phyloP scores from a whole-genome alignment of 371 early-diverging fungal species.

The Lichtheimia ornata region DNA sequence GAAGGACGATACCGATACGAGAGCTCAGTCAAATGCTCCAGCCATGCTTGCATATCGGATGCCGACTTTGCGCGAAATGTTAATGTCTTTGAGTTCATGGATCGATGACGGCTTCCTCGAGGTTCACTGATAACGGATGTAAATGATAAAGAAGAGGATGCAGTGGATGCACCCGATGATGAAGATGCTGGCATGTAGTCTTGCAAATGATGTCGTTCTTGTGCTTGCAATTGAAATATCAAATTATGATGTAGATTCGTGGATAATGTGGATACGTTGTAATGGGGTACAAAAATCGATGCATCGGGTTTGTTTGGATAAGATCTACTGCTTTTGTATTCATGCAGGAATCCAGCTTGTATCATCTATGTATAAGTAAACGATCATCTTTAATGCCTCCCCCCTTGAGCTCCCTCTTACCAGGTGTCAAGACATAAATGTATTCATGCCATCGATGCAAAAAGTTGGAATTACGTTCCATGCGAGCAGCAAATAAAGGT shows the following conservation, averaged over 20 bases:
- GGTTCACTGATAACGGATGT: neutral
- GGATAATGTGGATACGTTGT: conserved; percentile 36
- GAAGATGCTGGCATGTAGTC: conserved; percentile 11
- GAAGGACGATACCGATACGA: conserved; percentile 27
- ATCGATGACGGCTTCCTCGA: neutral
- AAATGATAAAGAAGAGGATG: conserved; percentile 11
- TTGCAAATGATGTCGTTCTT: neutral
- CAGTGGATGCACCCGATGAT: neutral
- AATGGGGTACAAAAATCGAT: conserved; percentile 38
- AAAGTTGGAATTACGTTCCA: conserved; percentile 39
- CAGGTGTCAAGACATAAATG: conserved; percentile 45
- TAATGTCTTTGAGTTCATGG: conserved; percentile 11
- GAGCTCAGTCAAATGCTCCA: conserved; percentile 25
- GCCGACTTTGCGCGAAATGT: conserved; percentile 42
- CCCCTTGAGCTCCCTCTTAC: conserved; percentile 8
- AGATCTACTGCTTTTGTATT: conserved; percentile 23
- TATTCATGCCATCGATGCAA: conserved; percentile 41
- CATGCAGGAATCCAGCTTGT: conserved; percentile 45
- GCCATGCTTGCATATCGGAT: conserved; percentile 40
- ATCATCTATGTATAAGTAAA: neutral
- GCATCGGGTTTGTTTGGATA: conserved; percentile 34
- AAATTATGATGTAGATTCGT: conserved; percentile 44
- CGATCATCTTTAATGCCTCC: too few species aligned
- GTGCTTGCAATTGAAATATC: conserved; percentile 40
- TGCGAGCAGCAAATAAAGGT: conserved; percentile 42